Conservation (phyloP, 768 basidiomycete species). For the Tubosaeta brunneosetosa region DNA sequence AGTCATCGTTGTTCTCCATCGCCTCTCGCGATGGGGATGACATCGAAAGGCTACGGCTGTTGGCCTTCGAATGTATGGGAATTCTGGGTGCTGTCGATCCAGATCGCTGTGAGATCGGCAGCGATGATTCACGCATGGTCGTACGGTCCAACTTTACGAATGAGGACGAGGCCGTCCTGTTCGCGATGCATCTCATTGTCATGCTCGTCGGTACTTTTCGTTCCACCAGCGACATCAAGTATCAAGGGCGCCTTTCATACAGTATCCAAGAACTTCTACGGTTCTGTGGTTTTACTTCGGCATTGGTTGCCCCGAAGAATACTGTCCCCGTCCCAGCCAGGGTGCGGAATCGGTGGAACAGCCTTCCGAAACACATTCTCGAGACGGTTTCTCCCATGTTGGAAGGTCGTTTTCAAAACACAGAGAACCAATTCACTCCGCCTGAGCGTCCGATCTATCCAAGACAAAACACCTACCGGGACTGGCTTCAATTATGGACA, state of each 20-base stretch:
- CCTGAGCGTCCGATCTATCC: constrained; percentile 75
- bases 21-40: constrained; percentile 78
- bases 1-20: constrained; percentile 61
- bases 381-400: constrained; percentile 86
- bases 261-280: constrained; percentile 87
- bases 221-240: constrained; percentile 89
- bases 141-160: constrained; percentile 79
- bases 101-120: constrained; percentile 74
- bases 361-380: constrained; percentile 73
- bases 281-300: constrained; percentile 81
- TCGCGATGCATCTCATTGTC: constrained; percentile 86
- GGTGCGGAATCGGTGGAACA: constrained; percentile 73
- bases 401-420: constrained; percentile 57
- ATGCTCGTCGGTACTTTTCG: constrained; percentile 87
- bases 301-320: constrained; percentile 55
- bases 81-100: constrained; percentile 93
- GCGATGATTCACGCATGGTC: constrained; percentile 59
- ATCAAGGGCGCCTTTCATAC: constrained; percentile 85
- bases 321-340: constrained; percentile 53
- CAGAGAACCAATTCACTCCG: constrained; percentile 36
- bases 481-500: constrained; percentile 94
- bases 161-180: constrained; percentile 66
- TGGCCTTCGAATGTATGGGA: constrained; percentile 89
- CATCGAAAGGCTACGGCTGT: constrained; percentile 56
- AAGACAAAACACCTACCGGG: constrained; percentile 74